Evolutionary conservation across 2,329 filamentous ascomycete species (phyloP), one percentile per base, ranked within the genome.

Genomic region (Botrytis fabae): DNA sequence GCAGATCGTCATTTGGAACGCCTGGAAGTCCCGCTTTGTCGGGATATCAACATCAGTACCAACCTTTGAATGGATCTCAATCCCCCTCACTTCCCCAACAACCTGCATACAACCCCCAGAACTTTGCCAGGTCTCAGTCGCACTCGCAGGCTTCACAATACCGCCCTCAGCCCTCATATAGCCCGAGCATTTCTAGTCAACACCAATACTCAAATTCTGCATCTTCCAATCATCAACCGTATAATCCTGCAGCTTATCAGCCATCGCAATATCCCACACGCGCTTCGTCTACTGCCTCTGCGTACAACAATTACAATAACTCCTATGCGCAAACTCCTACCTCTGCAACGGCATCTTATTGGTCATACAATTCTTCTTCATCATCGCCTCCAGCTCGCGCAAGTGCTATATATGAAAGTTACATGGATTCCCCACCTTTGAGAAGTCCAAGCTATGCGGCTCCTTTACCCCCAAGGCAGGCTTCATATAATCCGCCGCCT

Each of bases 241-340:
- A 95, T 82, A 95, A 95, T 79, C 92, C 93, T 2, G 82, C 83
- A 48, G 80, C 81, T 59, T 82, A 84, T 40, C 84, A 85, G 64
- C 78, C 76, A 66, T 70, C 83, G 38, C 79, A 89, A 18, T 84
- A 85, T 74, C 84, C 88, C 69, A 87, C 90, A 73, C 88, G 89
- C 1, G 90, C 89, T 44, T 57, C 70, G 40, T 78, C 25, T 86
- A 90, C 80, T 85, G 89, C 72, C 86, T 89, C 60, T 81, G 90
- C 64, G 86, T 88, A 82, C 86, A 63, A 88, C 85, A 62, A 82
- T 84, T 78, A 78, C 66, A 77, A 75, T 65, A 61, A 48, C 12
- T 64, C 73, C 69, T 72, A 74, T 73, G 70, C 75, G 83, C 64
- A 84, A 54, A 80, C 82, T 5, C 85, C 86, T 73, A 83, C 84